Base-by-base conservation (phyloP, 2,329 filamentous ascomycete genomes). In the Pseudogymnoascus sp. region DNA sequence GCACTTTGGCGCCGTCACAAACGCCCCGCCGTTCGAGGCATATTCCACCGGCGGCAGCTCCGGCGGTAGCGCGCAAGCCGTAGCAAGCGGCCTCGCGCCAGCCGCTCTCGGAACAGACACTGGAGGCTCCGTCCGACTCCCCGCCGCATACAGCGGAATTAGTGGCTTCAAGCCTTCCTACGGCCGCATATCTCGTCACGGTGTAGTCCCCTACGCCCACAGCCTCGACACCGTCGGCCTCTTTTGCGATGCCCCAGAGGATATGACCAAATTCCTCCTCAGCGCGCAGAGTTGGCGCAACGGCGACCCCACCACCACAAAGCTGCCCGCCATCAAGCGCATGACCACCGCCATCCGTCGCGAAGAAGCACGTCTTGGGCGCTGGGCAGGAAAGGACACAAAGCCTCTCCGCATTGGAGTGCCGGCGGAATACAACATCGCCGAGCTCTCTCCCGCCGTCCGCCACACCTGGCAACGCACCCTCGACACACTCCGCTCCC, bases 101-200 rank as follows among this genome's bases (percentile, higher is more conserved):
- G 62, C 85, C 37, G 91, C 91, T 6, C 76, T 99, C 28, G 94
- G 94, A 15, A 97, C 94, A 18, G 94, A 99, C 71, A 99, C 87
- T 0, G 87, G 87, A 63, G 87, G 87, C 18, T 88, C 85, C 12
- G 84, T 90, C 47, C 77, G 87, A 60, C 75, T 90, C 28, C 87
- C 87, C 3, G 87, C 87, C 58, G 85, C 87, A n/a, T 90, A 88
- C 69, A 86, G 82, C 11, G 85, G 85, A 12, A 76, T 82, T 20
- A 74, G 87, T 15, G 87, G 87, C 0, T 89, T 89, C 71, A 90
- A 90, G 72, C 87, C 87, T 15, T 88, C 84, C 3, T 90, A 90
- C 69, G 87, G 87, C 1, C 69, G 84, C 57, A 72, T 90, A 39
- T 88, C 85, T 28, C 76, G 87, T 65, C 87, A 82, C 80, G 87